These are phyloP conservation scores for Phytopythium ostracodes DNA, from an alignment of 352 stramenopile genomes.

Conservation along the genomic window DNA sequence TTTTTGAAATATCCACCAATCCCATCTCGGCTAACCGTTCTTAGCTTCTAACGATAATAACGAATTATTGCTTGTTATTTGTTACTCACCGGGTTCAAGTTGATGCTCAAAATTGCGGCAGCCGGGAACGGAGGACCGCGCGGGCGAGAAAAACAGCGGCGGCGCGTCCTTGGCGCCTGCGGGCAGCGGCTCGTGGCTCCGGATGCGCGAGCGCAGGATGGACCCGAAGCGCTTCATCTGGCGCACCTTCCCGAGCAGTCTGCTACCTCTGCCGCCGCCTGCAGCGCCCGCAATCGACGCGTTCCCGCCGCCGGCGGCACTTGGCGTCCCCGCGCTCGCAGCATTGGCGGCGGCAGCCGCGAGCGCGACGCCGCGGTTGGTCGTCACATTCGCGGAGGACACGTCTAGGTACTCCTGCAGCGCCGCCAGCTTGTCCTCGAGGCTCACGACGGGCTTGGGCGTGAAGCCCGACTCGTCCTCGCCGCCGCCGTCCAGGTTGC, in stretches of 20 bases:
- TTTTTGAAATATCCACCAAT: neutral
- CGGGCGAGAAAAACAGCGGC: neutral
- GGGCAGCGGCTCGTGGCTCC: neutral
- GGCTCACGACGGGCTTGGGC: slow-evolving; percentile 24
- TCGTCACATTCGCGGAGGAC: slow-evolving; percentile 14
- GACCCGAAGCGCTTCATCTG: slow-evolving; percentile 65
- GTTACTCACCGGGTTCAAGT: too few relatives aligned
- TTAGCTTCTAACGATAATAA: too few relatives aligned
- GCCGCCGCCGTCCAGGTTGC: slow-evolving; percentile 17
- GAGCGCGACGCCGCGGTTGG: slow-evolving; percentile 9
- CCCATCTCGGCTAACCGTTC: too few relatives aligned
- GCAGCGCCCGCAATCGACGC: neutral
- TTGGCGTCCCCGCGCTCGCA: too few relatives aligned
- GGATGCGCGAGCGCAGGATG: slow-evolving; percentile 50
- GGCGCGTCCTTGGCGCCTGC: neutral
- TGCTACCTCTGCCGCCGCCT: slow-evolving; percentile 11
- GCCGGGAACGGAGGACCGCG: neutral
- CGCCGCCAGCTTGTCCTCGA: slow-evolving; percentile 62
- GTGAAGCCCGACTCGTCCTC: slow-evolving; percentile 45
- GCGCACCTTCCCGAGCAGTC: slow-evolving; percentile 49
- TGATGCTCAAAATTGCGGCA: too few relatives aligned
- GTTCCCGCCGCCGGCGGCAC: neutral
- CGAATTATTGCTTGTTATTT: neutral
- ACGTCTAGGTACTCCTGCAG: slow-evolving; percentile 60
- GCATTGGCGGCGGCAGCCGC: neutral